Percentiles rank a stretch among this genome's conserved stretches.
phyloP scores from a whole-genome alignment of 208 protist genomes.

The Trypanosoma scelopori region DNA sequence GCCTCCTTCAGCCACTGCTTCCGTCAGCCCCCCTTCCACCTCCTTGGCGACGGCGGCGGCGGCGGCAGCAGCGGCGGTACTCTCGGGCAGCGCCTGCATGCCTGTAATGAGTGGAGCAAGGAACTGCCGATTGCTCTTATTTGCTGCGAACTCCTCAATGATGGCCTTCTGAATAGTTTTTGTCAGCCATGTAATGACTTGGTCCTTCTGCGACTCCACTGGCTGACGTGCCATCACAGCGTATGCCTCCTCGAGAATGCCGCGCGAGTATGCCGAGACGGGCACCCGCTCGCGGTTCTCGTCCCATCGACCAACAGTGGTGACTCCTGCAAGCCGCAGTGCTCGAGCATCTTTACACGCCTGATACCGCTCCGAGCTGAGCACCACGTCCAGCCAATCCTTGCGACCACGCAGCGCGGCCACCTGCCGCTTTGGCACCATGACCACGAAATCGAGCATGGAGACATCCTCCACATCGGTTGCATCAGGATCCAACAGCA shows the following conservation, averaged over 20 bases:
- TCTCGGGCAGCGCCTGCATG: constrained; percentile 24
- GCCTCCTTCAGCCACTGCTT: constrained; percentile 1
- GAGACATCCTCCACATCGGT: constrained; percentile 58
- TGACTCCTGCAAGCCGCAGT: constrained; percentile 64
- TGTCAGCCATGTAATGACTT: constrained; percentile 80
- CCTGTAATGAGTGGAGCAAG: constrained; percentile 28
- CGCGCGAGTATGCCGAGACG: constrained; percentile 64
- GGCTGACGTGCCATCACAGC: constrained; percentile 27
- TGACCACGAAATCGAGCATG: constrained; percentile 67
- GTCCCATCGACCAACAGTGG: constrained; percentile 69
- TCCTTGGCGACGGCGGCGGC: constrained; percentile 17
- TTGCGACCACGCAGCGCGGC: constrained; percentile 46
- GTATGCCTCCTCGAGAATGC: constrained; percentile 63
- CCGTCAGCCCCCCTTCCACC: constrained; percentile 19
- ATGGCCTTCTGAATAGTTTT: constrained; percentile 75
- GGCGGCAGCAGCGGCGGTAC: constrained; percentile 19
- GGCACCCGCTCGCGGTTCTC: constrained; percentile 66
- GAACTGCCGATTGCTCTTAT: constrained; percentile 26
- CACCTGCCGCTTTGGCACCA: constrained; percentile 63
- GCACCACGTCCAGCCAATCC: constrained; percentile 56
- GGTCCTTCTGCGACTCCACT: constrained; percentile 44
- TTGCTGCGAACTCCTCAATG: constrained; percentile 67
- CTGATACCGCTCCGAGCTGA: constrained; percentile 63
- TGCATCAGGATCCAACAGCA: constrained; percentile 63
- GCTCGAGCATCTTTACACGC: constrained; percentile 60